These are phyloP conservation scores for Tricholoma furcatifolium DNA, from an alignment of 768 basidiomycete species.

Conservation along the genomic window DNA sequence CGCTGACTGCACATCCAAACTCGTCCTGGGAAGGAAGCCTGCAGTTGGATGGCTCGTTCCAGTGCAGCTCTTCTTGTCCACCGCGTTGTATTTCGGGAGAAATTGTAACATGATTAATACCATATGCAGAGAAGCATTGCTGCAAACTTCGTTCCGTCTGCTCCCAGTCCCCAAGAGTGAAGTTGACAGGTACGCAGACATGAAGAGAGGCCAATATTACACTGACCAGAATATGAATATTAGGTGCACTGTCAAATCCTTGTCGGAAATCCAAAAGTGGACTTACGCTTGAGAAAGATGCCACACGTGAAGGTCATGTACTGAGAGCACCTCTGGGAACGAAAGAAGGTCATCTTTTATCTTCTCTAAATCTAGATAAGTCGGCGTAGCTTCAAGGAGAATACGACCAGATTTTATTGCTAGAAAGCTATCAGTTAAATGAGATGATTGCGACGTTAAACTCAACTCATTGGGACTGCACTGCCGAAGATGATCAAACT, in stretches of 20 bases:
- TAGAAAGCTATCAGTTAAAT: slow-evolving; percentile 14
- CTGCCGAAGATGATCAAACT: slow-evolving; percentile 52
- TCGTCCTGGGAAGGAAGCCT: slow-evolving; percentile 37
- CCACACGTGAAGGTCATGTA: slow-evolving; percentile 34
- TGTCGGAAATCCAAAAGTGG: background rate
- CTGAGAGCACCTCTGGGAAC: slow-evolving; percentile 10
- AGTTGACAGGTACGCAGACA: slow-evolving; percentile 48
- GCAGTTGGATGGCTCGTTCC: slow-evolving; percentile 30
- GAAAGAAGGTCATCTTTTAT: slow-evolving; percentile 44
- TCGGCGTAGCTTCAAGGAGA: slow-evolving; percentile 50
- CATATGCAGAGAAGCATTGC: slow-evolving; percentile 51
- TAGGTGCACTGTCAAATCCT: background rate
- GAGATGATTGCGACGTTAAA: background rate
- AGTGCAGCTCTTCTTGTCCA: slow-evolving; percentile 27
- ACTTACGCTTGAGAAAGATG: slow-evolving; percentile 53
- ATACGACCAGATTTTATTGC: slow-evolving; percentile 48
- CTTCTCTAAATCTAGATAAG: slow-evolving; percentile 47
- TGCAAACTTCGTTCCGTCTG: slow-evolving; percentile 46
- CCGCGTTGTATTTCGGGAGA: slow-evolving; percentile 46
- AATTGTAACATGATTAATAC: slow-evolving; percentile 54
- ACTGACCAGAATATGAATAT: slow-evolving; percentile 20
- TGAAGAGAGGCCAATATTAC: slow-evolving; percentile 54
- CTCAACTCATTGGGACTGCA: slow-evolving; percentile 51
- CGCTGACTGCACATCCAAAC: slow-evolving; percentile 42
- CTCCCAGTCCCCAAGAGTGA: slow-evolving; percentile 49